Percentiles rank a stretch among this genome's conserved stretches.
These are phyloP conservation scores for Cytospora piceae DNA, from an alignment of 2,329 filamentous ascomycete genomes.

Conservation along the genomic window DNA sequence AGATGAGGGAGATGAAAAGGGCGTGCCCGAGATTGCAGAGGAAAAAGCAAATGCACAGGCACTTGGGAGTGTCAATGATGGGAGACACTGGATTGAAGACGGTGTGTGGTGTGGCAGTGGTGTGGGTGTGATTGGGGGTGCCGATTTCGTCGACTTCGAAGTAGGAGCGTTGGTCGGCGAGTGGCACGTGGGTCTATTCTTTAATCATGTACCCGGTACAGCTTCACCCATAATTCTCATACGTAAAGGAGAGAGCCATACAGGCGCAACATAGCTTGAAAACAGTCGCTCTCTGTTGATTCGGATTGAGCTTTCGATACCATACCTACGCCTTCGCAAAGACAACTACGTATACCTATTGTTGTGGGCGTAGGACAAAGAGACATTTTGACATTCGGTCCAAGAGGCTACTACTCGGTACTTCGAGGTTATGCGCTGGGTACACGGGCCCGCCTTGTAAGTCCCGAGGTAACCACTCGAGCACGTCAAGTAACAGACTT, in stretches of 20 bases:
- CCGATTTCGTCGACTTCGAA: background rate
- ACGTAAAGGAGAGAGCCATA: too few species aligned
- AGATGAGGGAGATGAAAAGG: background rate
- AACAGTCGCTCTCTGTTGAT: too few species aligned
- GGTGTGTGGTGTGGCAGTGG: background rate
- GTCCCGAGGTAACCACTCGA: too few species aligned
- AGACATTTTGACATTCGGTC: background rate
- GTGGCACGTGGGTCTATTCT: background rate
- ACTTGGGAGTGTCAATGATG: background rate
- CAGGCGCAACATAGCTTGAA: too few species aligned
- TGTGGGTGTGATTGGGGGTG: background rate
- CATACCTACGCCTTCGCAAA: background rate
- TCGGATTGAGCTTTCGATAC: background rate
- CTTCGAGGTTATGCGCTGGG: background rate
- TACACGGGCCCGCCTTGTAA: background rate
- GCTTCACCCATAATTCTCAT: background rate
- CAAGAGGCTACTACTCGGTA: background rate
- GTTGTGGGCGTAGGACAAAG: background rate
- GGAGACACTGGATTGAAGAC: background rate
- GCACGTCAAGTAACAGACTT: background rate
- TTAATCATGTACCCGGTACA: background rate
- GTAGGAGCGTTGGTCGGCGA: background rate
- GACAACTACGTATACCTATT: background rate
- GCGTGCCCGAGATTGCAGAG: background rate
- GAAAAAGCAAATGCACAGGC: conserved; percentile 3